Evolutionary conservation across 176 grass and related monocot species (phyloP), one percentile per base, ranked within the genome.

Genomic region (Pharus latifolius): DNA sequence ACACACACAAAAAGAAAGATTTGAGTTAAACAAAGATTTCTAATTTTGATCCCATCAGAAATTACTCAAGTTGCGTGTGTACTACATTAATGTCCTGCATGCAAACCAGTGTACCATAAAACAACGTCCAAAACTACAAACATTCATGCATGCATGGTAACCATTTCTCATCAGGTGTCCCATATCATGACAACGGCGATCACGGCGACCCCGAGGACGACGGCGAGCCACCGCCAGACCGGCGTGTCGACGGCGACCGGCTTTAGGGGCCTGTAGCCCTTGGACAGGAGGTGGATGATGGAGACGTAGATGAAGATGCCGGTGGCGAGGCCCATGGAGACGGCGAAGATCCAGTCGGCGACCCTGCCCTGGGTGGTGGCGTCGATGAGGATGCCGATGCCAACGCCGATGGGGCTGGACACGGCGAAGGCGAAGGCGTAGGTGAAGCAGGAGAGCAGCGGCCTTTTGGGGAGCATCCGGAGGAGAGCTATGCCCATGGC

Each of bases 181-280:
- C 94, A 98, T 69, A 98, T 98, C 94, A 98, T 98, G 55, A 98
- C 94, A 6, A 98, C 81, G 7, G 94, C 83, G 37, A 98, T 98
- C 27, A 93, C 94, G 1, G 63, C 89, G 2, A 98, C 78, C 11
- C 94, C 94, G 4, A 91, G 67, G 34, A 81, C 81, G 6, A 93
- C 94, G 10, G 94, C 84, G 28, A 90, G 68, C 86, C 81, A 88
- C 59, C 89, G 69, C 19, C 74, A 55, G 10, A 83, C 3, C 1
- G 89, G 83, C 4, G 81, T 78, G 75, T 98, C 81, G 0, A 65
- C 65, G 14, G 87, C 82, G 5, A 93, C 25, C 1, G 65, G 78
- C 32, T 28, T 80, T 22, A 33, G 80, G 16, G 89, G 86, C 51
- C 7, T 88, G 78, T 90, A 98, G 5, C 94, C 94, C 60, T 98